These are phyloP conservation scores for Talaromyces marneffei DNA, from an alignment of 2,329 filamentous ascomycete genomes.

Conservation along the genomic window DNA sequence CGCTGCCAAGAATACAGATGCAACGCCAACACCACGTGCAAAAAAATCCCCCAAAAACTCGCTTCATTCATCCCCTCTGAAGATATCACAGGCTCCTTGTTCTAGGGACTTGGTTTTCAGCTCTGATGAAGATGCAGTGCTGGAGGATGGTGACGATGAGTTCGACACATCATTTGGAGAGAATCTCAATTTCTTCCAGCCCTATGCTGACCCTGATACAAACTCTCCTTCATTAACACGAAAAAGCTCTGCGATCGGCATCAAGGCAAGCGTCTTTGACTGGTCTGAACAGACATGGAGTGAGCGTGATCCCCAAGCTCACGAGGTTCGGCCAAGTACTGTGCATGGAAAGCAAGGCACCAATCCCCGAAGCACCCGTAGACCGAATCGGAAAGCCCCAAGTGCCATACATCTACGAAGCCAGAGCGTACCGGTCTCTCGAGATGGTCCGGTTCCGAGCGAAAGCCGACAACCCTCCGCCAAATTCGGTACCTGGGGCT, in stretches of 20 bases:
- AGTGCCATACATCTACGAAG: conserved; percentile 59
- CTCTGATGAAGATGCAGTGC: background rate
- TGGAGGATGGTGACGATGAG: background rate
- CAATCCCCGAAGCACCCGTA: conserved; percentile 52
- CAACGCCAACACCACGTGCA: conserved; percentile 8
- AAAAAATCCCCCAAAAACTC: background rate
- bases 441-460: conserved; percentile 46
- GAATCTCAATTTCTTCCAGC: background rate
- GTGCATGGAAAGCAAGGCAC: conserved; percentile 59
- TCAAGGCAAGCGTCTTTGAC: conserved; percentile 56
- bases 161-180: conserved; percentile 8
- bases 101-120: background rate
- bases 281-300: conserved; percentile 56
- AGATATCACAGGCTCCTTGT: background rate
- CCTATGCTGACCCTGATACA: conserved; percentile 13
- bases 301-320: conserved; percentile 49
- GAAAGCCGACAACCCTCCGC: conserved; percentile 46
- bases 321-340: conserved; percentile 54
- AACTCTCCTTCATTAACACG: conserved; percentile 17
- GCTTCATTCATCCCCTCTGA: conserved; percentile 1
- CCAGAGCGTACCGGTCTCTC: conserved; percentile 58
- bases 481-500: conserved; percentile 63
- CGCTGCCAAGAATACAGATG: conserved; percentile 9
- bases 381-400: conserved; percentile 52
- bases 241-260: conserved; percentile 27